A percentile compares a stretch with the other conserved stretches of the same genome.
Evolutionary conservation across 345 rosid species (phyloP).

Genomic region (Anacardium occidentale): DNA sequence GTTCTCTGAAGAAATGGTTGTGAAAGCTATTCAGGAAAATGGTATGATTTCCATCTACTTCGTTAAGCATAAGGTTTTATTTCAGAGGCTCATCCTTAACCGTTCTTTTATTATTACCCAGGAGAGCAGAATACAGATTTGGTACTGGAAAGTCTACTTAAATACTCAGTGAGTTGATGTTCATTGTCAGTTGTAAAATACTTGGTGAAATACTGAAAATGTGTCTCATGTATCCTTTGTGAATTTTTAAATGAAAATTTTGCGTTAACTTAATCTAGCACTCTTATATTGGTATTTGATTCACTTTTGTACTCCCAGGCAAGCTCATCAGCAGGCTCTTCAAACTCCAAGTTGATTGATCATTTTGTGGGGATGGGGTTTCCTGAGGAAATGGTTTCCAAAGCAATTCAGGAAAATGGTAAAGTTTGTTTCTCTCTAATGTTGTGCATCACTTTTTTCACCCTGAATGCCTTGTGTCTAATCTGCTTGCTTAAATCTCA

Average conservation of each 20-base stretch:
- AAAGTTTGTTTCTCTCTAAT: conserved; percentile 11
- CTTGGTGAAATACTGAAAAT: neutral
- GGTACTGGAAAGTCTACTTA: conserved; percentile 56
- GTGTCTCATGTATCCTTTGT: neutral
- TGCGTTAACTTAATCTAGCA: neutral
- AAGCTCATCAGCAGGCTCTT: conserved; percentile 37
- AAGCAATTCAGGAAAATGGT: conserved; percentile 56
- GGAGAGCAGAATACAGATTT: conserved; percentile 48
- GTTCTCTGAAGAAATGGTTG: conserved; percentile 54
- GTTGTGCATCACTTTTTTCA: neutral
- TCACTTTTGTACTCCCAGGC: conserved; percentile 24
- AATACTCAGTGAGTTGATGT: conserved; percentile 42
- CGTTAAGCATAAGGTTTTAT: neutral
- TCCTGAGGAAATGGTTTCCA: conserved; percentile 41
- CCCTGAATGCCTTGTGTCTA: conserved; percentile 1
- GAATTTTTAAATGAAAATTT: conserved; percentile 3
- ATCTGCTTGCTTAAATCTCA: conserved; percentile 24
- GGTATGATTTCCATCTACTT: conserved; percentile 39
- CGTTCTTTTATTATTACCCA: conserved; percentile 25
- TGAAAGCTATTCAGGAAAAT: conserved; percentile 58
- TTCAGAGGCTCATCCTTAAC: conserved; percentile 17
- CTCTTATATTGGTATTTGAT: neutral
- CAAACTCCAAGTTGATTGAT: conserved; percentile 45
- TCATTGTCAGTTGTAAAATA: conserved; percentile 13
- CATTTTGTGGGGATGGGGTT: conserved; percentile 61